These are phyloP conservation scores for Zarea fungicola DNA, from an alignment of 2,329 filamentous ascomycete genomes.

Conservation along the genomic window DNA sequence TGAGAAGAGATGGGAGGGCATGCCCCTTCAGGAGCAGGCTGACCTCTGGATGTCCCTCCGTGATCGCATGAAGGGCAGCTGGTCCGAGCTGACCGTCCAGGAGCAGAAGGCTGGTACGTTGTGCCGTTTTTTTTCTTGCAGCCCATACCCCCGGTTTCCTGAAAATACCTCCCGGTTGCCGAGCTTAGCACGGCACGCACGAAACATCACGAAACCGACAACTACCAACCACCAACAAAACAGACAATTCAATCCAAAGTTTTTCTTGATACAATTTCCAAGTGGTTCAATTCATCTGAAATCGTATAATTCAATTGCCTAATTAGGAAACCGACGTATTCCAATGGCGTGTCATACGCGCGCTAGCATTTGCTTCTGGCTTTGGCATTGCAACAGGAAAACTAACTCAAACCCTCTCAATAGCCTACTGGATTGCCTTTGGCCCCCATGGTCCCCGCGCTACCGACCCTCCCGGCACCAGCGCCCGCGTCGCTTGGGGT, in stretches of 20 bases:
- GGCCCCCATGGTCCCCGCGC: conserved; percentile 92
- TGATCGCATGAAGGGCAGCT: conserved; percentile 98
- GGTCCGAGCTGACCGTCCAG: conserved; percentile 88
- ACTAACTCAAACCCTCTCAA: conserved; percentile 37
- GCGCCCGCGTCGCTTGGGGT: conserved; percentile 70
- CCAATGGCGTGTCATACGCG: not conserved
- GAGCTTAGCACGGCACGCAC: conserved; percentile 13
- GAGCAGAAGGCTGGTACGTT: conserved; percentile 98
- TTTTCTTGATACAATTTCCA: not conserved
- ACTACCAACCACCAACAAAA: conserved; percentile 14
- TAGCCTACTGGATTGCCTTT: conserved; percentile 99
- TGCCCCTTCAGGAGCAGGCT: conserved; percentile 98
- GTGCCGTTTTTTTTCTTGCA: conserved; percentile 10
- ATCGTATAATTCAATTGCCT: conserved; percentile 7
- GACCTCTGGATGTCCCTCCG: conserved; percentile 98
- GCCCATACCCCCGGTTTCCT: conserved; percentile 13
- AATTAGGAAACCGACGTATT: conserved; percentile 1
- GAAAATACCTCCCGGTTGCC: conserved; percentile 33
- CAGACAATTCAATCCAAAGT: not conserved
- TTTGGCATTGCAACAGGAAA: conserved; percentile 18
- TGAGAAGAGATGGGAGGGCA: conserved; percentile 97
- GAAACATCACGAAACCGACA: conserved; percentile 14
- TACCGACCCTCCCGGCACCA: conserved; percentile 75
- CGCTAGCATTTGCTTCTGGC: conserved; percentile 5
- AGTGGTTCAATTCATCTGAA: conserved; percentile 3